Base-by-base conservation (phyloP, 2,329 filamentous ascomycete genomes). In the Cytospora paraplurivora region DNA sequence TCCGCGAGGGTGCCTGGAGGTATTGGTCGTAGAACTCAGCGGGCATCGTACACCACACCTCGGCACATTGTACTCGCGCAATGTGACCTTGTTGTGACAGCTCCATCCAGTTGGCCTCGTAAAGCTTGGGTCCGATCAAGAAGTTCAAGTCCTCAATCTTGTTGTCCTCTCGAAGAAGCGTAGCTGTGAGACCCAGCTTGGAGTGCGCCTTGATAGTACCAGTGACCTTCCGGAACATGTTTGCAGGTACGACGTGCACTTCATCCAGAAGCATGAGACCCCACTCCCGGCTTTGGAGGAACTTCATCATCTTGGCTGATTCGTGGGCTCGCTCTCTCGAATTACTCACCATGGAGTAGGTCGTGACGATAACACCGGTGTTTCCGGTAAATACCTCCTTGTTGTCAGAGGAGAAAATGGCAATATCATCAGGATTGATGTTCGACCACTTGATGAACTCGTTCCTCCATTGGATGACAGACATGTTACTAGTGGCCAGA, bases 71-170 rank as follows among this genome's bases (percentile, higher is more conserved):
- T 1, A 99, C 95, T 69, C 92, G 90, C 41, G 95, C 95, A 74
- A 99, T 99, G 73, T 97, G 93, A 0, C 95, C 95, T 76, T 97
- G 93, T 72, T 97, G 92, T 1, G 94, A 95, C 49, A 99, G 85
- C 75, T 99, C 95, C 88, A 98, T 97, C 95, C 95, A 99, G 75
- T 99, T 99, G 34, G 95, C 95, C 76, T 99, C 95, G 73, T 97
- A 99, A 0, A 99, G 82, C 76, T 99, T 99, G 0, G 95, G 95
- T 0, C 95, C 95, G 71, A 99, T 98, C 64, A 99, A 79, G 73
- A 98, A 99, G 75, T 99, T 99, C 53, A 99, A 78, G 80, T 98
- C 93, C 33, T 91, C 92, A 73, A 99, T 99, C 79, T 98, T 98
- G 81, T 99, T 94, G 72, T 99, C 95, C 77, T 99, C 95, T 80